phyloP scores from a whole-genome alignment of 192 early-diverging fungal species.

The Entophlyctis luteolus region DNA sequence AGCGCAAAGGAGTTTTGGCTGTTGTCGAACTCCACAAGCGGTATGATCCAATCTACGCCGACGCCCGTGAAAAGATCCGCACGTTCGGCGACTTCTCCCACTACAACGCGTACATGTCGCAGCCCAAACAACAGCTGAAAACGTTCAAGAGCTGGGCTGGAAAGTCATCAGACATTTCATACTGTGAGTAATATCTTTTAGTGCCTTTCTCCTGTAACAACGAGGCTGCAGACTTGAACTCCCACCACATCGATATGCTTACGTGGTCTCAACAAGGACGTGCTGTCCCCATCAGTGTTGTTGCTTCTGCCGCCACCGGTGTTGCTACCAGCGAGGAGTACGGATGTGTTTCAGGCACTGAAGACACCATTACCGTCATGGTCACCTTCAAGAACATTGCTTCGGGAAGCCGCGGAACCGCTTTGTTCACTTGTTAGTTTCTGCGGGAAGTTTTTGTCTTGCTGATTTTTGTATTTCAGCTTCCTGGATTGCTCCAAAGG shows the following conservation, averaged over 20 bases:
- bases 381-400: conserved; percentile 36
- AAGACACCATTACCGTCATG: conserved; percentile 45
- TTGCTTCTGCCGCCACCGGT: conserved; percentile 34
- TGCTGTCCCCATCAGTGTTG: conserved; percentile 33
- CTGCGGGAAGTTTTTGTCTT: background rate
- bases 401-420: conserved; percentile 29
- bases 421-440: conserved; percentile 36
- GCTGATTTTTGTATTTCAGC: conserved; percentile 1
- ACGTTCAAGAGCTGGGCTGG: conserved; percentile 43
- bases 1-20: conserved; percentile 34
- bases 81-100: conserved; percentile 39
- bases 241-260: conserved; percentile 45
- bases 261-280: conserved; percentile 33
- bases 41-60: conserved; percentile 47
- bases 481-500: conserved; percentile 47
- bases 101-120: conserved; percentile 43
- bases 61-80: conserved; percentile 33
- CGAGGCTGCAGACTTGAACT: conserved; percentile 33
- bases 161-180: conserved; percentile 39
- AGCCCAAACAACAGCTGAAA: conserved; percentile 40
- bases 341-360: conserved; percentile 34
- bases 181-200: conserved; percentile 1
- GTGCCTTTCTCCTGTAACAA: no score
- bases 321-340: conserved; percentile 36
- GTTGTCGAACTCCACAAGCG: conserved; percentile 46